phyloP scores from a whole-genome alignment of 176 grass and related monocot genomes.

The Tuctoria greenei region DNA sequence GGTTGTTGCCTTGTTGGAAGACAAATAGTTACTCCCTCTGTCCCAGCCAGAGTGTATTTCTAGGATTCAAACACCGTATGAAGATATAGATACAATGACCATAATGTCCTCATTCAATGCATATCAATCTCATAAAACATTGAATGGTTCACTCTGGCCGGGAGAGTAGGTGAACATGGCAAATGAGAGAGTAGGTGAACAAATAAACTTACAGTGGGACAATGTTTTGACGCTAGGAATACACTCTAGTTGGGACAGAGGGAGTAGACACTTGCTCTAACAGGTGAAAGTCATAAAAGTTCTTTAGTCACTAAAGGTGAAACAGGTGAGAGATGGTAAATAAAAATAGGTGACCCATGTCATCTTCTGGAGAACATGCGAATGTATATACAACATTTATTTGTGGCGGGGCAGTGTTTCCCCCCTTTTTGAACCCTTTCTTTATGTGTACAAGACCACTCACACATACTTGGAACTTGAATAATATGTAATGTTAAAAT shows the following conservation, averaged over 20 bases:
- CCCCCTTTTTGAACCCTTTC: background rate
- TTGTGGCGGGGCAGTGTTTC: background rate
- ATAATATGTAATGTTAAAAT: background rate
- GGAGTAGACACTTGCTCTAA: conserved; percentile 5
- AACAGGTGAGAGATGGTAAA: background rate
- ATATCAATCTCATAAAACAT: no score
- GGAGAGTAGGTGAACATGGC: no score
- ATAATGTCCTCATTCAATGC: no score
- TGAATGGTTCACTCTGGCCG: no score
- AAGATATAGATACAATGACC: no score
- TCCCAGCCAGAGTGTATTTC: no score
- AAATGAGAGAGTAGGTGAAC: no score
- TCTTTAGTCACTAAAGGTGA: conserved; percentile 5
- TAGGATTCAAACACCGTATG: no score
- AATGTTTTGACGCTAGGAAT: no score
- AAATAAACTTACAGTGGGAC: no score
- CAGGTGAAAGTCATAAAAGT: background rate
- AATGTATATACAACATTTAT: background rate
- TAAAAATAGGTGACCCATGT: background rate
- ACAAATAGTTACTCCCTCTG: background rate
- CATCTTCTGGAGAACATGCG: background rate
- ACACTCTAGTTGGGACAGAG: no score
- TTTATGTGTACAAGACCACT: no score
- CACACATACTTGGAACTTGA: background rate
- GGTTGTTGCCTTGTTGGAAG: background rate